Conservation (phyloP, 495 filamentous ascomycete species). For the Trichoderma virens region DNA sequence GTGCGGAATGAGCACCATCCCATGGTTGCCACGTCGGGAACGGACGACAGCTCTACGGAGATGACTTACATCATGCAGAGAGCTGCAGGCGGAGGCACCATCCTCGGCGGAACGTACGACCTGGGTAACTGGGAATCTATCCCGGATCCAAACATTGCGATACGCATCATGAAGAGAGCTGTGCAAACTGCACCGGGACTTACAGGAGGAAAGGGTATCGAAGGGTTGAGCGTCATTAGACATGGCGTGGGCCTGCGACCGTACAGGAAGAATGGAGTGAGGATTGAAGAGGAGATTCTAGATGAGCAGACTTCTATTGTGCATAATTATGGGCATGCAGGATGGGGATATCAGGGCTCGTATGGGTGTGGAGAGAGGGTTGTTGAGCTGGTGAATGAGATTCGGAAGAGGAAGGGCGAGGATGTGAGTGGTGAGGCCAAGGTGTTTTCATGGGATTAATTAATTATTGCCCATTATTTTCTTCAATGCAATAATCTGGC, state of each 20-base stretch:
- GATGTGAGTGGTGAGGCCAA: neutral
- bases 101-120: slow-evolving; percentile 84
- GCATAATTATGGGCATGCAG: slow-evolving; percentile 95
- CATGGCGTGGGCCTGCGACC: slow-evolving; percentile 87
- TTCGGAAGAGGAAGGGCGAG: slow-evolving; percentile 12
- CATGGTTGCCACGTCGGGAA: slow-evolving; percentile 65
- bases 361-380: slow-evolving; percentile 74
- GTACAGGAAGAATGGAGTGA: slow-evolving; percentile 61
- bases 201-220: slow-evolving; percentile 65
- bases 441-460: slow-evolving; percentile 6
- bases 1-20: slow-evolving; percentile 73
- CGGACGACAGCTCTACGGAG: slow-evolving; percentile 75
- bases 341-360: slow-evolving; percentile 83
- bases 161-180: slow-evolving; percentile 81
- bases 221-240: slow-evolving; percentile 75
- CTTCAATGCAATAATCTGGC: too few species aligned
- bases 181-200: slow-evolving; percentile 66
- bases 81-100: slow-evolving; percentile 67
- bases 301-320: slow-evolving; percentile 63
- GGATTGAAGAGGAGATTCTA: slow-evolving; percentile 76
- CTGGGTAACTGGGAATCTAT: slow-evolving; percentile 75
- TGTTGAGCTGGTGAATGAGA: slow-evolving; percentile 62
- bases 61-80: slow-evolving; percentile 84
- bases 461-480: too few species aligned
- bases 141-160: slow-evolving; percentile 71